Evolutionary conservation across 208 protist species (phyloP), one percentile per base, ranked within the genome.

Genomic region (Strigomonas oncopelti): DNA sequence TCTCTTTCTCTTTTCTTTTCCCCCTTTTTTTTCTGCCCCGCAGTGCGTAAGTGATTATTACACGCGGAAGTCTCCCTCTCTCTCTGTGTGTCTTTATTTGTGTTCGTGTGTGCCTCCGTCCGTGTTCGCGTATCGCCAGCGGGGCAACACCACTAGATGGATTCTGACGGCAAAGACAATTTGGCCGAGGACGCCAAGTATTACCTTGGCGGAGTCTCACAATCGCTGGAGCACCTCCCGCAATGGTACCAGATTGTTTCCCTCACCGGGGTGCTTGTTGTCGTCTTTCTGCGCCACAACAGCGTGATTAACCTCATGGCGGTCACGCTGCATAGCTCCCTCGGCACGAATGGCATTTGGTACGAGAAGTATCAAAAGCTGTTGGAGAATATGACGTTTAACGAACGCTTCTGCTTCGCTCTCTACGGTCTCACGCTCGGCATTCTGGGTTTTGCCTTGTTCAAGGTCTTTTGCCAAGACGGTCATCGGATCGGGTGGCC

Each of bases 331-430:
- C 90, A 95, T 74, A 83, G 72, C 70, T 92, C 90, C 32, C 84
- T 91, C 58, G 85, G 87, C 32, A 93, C 90, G 2, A 78, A 87
- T 61, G 71, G 72, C 16, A 78, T 93, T 9, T 95, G 90, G 88
- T 71, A 84, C 32, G 74, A 72, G 1, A 71, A 81, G 14, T 95
- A 95, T 65, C 83, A 90, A 61, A n/a, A 14, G 16, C 64, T 84
- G 11, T 77, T 95, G 18, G 84, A 88, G 48, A 62, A 72, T 25
- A 93, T 93, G 87, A 84, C 80, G 24, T 92, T 95, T 67, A 90
- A 91, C 56, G 90, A 95, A 63, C 78, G 87, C 27, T 60, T 95
- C 16, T 88, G 83, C 70, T 90, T 95, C 63, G 91, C 90, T 20
- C 64, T 95, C 11, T 95, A 93, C 70, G 90, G 90, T 11, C 77